These are phyloP conservation scores for Cylindrotheca closterium DNA, from an alignment of 108 stramenopile genomes.

Conservation along the genomic window DNA sequence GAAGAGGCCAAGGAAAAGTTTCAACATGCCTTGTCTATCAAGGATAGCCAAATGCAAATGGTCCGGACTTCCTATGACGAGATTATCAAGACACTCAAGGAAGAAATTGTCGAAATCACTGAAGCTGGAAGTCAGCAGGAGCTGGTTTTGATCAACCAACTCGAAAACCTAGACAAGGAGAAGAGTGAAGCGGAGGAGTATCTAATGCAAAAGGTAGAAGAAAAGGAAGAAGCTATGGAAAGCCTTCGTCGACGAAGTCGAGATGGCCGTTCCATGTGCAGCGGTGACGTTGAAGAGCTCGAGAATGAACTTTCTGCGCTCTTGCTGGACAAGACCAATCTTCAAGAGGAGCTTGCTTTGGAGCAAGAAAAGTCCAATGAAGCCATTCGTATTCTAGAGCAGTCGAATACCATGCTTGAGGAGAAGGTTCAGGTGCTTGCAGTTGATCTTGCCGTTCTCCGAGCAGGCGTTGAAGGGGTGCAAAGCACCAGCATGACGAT, in stretches of 20 bases:
- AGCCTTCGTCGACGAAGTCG: neutral
- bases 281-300: slow-evolving; percentile 13
- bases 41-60: slow-evolving; percentile 63
- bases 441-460: slow-evolving; percentile 21
- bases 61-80: slow-evolving; percentile 62
- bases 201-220: slow-evolving; percentile 10
- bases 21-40: slow-evolving; percentile 28
- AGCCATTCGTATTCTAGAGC: slow-evolving; percentile 11
- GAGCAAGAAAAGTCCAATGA: slow-evolving; percentile 14
- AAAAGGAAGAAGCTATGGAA: slow-evolving; percentile 21
- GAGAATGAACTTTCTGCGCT: slow-evolving; percentile 14
- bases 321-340: slow-evolving; percentile 3
- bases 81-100: slow-evolving; percentile 66
- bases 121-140: slow-evolving; percentile 60
- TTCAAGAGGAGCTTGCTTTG: neutral
- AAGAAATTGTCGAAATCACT: slow-evolving; percentile 71
- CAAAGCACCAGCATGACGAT: neutral
- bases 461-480: slow-evolving; percentile 5
- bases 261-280: neutral
- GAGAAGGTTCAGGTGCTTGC: slow-evolving; percentile 13
- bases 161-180: slow-evolving; percentile 53
- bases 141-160: slow-evolving; percentile 64
- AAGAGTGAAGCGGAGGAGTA: slow-evolving; percentile 17
- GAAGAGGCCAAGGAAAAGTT: slow-evolving; percentile 19
- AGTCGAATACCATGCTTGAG: slow-evolving; percentile 23